Conservation (phyloP, 495 filamentous ascomycete species). For the Cryomyces antarcticus region DNA sequence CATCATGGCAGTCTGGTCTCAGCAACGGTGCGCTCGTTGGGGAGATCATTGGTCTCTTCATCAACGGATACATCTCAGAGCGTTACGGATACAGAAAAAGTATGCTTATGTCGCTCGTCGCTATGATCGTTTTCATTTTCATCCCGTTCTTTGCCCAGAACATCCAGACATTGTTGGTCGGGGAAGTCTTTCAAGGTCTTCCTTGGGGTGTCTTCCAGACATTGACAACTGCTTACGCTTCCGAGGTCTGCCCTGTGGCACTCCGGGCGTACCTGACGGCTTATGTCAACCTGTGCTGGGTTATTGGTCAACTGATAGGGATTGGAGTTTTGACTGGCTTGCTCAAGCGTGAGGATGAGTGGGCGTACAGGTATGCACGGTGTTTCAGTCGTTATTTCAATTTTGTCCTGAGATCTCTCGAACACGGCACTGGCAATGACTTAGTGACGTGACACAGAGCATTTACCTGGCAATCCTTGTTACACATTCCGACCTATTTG, state of each 20-base stretch:
- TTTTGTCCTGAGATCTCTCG: too few species aligned
- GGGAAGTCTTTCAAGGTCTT: background rate
- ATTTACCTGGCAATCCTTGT: too few species aligned
- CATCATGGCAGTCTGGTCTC: conserved; percentile 14
- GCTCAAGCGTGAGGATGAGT: conserved; percentile 15
- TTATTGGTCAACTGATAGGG: conserved; percentile 54
- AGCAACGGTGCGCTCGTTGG: conserved; percentile 15
- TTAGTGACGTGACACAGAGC: too few species aligned
- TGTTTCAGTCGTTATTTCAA: too few species aligned
- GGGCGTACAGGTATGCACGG: conserved; percentile 1
- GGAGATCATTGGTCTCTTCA: conserved; percentile 29
- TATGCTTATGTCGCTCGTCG: conserved; percentile 43
- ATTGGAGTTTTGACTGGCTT: conserved; percentile 52
- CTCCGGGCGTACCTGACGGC: conserved; percentile 57
- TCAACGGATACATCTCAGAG: conserved; percentile 60
- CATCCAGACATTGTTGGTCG: conserved; percentile 10
- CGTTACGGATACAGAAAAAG: conserved; percentile 48
- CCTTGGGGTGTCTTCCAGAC: conserved; percentile 17
- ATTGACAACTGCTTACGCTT: conserved; percentile 15
- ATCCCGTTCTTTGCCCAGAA: conserved; percentile 15
- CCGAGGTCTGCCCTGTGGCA: conserved; percentile 36
- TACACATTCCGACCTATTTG: too few species aligned
- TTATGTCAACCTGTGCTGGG: conserved; percentile 73
- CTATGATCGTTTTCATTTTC: conserved; percentile 30
- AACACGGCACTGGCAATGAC: too few species aligned